phyloP scores from a whole-genome alignment of 257 asterid genomes.

The Anisodus acutangulus region DNA sequence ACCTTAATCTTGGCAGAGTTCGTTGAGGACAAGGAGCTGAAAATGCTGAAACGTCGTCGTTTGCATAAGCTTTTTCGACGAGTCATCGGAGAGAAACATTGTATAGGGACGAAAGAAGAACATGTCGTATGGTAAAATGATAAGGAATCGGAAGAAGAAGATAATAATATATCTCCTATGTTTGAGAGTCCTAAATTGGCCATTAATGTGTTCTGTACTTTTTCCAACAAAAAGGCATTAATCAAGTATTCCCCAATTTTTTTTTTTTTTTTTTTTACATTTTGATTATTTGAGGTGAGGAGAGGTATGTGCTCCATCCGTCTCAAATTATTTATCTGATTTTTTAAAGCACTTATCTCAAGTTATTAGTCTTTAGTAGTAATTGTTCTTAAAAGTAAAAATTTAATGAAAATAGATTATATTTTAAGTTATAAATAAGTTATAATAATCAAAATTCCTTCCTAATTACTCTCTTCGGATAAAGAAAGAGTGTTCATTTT shows the following conservation, averaged over 20 bases:
- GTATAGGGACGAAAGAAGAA: conserved; percentile 42
- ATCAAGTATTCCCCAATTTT: background rate
- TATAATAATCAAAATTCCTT: too few species aligned
- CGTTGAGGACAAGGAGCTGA: conserved; percentile 57
- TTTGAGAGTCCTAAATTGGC: conserved; percentile 57
- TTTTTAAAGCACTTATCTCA: too few species aligned
- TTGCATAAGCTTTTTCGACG: conserved; percentile 48
- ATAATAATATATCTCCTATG: conserved; percentile 48
- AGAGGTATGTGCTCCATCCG: background rate
- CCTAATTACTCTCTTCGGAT: too few species aligned
- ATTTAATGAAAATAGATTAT: too few species aligned
- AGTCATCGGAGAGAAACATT: conserved; percentile 45
- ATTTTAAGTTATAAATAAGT: too few species aligned
- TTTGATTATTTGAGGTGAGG: background rate
- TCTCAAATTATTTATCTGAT: too few species aligned
- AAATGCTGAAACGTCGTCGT: conserved; percentile 52
- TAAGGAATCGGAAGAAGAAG: conserved; percentile 52
- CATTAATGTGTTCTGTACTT: conserved; percentile 33
- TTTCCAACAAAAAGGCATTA: background rate
- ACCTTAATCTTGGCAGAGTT: conserved; percentile 95
- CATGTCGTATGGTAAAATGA: conserved; percentile 36
- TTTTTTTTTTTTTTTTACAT: background rate
- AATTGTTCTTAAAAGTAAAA: too few species aligned
- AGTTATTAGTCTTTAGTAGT: too few species aligned
- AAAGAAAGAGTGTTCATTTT: too few species aligned